These are phyloP conservation scores for Allomyces javanicus DNA, from an alignment of 192 early-diverging fungal genomes.

Conservation along the genomic window DNA sequence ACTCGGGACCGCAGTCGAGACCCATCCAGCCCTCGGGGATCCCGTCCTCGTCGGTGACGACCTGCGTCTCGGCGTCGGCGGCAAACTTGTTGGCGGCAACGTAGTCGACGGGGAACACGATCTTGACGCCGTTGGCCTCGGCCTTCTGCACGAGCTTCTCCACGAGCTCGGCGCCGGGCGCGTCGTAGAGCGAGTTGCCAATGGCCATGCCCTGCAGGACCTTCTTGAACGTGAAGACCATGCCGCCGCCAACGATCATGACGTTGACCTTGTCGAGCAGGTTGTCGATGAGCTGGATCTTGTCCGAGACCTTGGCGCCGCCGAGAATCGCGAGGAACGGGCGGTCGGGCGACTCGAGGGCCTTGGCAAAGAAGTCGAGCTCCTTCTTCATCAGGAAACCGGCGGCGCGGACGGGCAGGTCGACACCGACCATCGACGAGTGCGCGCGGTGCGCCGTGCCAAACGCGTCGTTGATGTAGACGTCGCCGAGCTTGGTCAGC, in stretches of 20 bases:
- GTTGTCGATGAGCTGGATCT: conserved; percentile 96
- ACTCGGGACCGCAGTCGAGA: conserved; percentile 71
- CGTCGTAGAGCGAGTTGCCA: conserved; percentile 80
- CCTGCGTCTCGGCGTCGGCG: conserved; percentile 57
- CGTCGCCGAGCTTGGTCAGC: conserved; percentile 77
- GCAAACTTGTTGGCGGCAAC: conserved; percentile 74
- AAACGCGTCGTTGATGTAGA: conserved; percentile 98
- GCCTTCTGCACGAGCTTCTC: conserved; percentile 68
- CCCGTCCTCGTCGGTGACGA: conserved; percentile 70
- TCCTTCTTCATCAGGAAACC: conserved; percentile 98
- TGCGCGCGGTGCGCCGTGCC: conserved; percentile 98
- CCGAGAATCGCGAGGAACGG: conserved; percentile 96
- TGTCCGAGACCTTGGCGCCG: conserved; percentile 95
- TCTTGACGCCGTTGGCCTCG: conserved; percentile 65
- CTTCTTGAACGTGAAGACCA: conserved; percentile 99
- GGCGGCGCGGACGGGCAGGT: conserved; percentile 71
- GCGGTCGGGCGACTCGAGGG: conserved; percentile 70
- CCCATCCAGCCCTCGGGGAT: conserved; percentile 84
- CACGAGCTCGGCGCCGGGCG: conserved; percentile 68
- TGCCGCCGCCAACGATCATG: conserved; percentile 76
- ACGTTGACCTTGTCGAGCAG: conserved; percentile 84
- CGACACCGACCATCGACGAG: conserved; percentile 90
- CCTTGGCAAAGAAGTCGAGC: conserved; percentile 95
- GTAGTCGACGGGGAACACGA: conserved; percentile 81
- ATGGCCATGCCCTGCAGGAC: conserved; percentile 68